Base-by-base conservation (phyloP, 805 yeast genomes). In the Candida ascalaphidarum region DNA sequence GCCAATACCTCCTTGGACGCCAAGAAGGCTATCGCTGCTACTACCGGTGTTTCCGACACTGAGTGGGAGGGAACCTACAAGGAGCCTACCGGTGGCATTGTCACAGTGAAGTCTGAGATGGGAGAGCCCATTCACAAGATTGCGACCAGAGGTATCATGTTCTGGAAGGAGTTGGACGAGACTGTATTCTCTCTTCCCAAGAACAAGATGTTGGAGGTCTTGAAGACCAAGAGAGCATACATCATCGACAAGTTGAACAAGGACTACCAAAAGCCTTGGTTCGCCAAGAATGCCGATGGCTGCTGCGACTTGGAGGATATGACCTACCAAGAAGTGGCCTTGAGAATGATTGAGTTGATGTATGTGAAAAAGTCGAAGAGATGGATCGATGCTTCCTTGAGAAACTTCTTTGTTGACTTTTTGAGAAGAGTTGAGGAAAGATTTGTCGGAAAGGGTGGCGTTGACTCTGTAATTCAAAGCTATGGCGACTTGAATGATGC, bases 121-220 rank as follows among this genome's bases (percentile, higher is more conserved):
- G 98, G 99, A 54, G 98, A 92, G 68, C 98, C 98, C 50, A 92
- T 92, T 52, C 99, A 92, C 64, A 92, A 92, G 68, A 74, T 92
- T 43, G 97, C 98, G 17, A 92, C 99, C 34, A 80, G 98, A 57
- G 96, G 96, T 70, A 97, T 92, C 35, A 54, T 83, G 60, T 77
- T 92, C 55, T 92, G 99, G 98, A 83, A 85, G 56, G 97, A 92
- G 64, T 68, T 92, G 65, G 99, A 92, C 60, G 89, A 84, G 43
- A 84, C 95, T 26, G 74, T 92, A 44, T 89, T 92, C 71, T 71
- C 75, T 46, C 70, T 86, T 56, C 96, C 98, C 53, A 86, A 88
- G 70, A 77, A 76, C 55, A 84, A 85, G 56, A 63, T 88, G 54
- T 64, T 83, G 30, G 89, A 81, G 25, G 86, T 92, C 28, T 68